Conservation (phyloP, 768 basidiomycete species). For the Amanita polypyramis region DNA sequence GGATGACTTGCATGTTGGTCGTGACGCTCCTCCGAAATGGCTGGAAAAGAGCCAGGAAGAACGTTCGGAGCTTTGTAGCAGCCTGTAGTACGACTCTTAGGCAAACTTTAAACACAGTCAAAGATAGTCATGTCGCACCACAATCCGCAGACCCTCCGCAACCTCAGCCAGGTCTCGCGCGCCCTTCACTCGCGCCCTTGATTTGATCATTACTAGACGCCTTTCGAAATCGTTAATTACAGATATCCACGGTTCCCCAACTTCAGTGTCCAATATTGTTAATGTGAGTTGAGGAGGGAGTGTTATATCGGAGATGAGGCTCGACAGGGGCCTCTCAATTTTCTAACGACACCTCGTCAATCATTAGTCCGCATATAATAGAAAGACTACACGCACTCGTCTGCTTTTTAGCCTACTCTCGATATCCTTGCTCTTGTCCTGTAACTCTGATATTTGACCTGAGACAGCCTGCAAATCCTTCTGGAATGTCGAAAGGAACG, state of each 20-base stretch:
- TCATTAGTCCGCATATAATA: background rate
- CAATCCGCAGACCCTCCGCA: constrained; percentile 79
- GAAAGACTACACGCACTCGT: constrained; percentile 41
- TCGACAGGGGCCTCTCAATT: constrained; percentile 82
- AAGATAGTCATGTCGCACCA: constrained; percentile 38
- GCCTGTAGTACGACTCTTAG: constrained; percentile 42
- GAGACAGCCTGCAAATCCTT: constrained; percentile 90
- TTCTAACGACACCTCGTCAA: constrained; percentile 36
- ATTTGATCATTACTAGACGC: constrained; percentile 54
- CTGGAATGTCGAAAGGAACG: constrained; percentile 93
- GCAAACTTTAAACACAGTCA: background rate
- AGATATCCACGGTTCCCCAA: constrained; percentile 82
- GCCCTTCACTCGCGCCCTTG: constrained; percentile 77
- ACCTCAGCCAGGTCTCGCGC: constrained; percentile 77
- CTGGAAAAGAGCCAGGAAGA: constrained; percentile 76
- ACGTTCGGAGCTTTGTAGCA: constrained; percentile 77
- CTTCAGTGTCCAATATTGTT: constrained; percentile 73
- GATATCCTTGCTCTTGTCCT: constrained; percentile 83
- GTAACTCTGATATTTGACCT: constrained; percentile 91
- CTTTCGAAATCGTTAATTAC: constrained; percentile 76
- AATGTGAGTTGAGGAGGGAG: constrained; percentile 73
- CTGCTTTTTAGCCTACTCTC: constrained; percentile 79
- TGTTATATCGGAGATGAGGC: constrained; percentile 68
- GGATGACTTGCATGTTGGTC: constrained; percentile 88
- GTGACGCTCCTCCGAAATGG: constrained; percentile 78